A percentile compares a stretch with the other conserved stretches of the same genome.
phyloP scores from a whole-genome alignment of 176 grass and related monocot genomes.

The Zea luxurians region DNA sequence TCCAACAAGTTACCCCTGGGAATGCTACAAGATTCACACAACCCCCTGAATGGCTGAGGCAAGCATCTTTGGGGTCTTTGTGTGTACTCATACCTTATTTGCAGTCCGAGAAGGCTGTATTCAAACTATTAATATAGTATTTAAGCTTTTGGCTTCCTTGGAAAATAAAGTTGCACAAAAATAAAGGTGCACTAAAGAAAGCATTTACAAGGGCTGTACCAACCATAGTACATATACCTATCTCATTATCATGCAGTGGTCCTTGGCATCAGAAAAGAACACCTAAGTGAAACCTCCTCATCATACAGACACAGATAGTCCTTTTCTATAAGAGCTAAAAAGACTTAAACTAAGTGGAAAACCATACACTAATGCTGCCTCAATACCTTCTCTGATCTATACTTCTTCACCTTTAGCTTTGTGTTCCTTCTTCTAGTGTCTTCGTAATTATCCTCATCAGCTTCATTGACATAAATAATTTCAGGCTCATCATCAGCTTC shows the following conservation, averaged over 20 bases:
- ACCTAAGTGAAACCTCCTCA: slow-evolving; percentile 25
- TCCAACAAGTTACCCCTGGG: neutral
- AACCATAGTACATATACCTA: neutral
- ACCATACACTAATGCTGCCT: slow-evolving; percentile 35
- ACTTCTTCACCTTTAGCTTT: slow-evolving; percentile 51
- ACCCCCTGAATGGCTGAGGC: neutral
- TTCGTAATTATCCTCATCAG: slow-evolving; percentile 39
- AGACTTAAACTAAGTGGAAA: slow-evolving; percentile 27
- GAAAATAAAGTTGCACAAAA: slow-evolving; percentile 15
- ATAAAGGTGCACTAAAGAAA: neutral
- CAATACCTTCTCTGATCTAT: slow-evolving; percentile 37
- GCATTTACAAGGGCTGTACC: slow-evolving; percentile 19
- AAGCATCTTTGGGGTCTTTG: neutral
- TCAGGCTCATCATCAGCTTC: slow-evolving; percentile 43
- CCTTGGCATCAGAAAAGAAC: slow-evolving; percentile 20
- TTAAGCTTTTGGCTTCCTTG: slow-evolving; percentile 4
- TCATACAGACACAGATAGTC: slow-evolving; percentile 20
- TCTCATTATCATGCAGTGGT: slow-evolving; percentile 29
- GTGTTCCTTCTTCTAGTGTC: slow-evolving; percentile 33
- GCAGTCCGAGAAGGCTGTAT: neutral
- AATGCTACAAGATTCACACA: neutral
- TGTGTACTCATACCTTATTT: slow-evolving; percentile 8
- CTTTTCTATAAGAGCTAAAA: slow-evolving; percentile 34
- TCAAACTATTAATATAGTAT: neutral
- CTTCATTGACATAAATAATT: slow-evolving; percentile 71